Base-by-base conservation (phyloP, 805 yeast genomes). In the Tetrapisispora taiwanensis region DNA sequence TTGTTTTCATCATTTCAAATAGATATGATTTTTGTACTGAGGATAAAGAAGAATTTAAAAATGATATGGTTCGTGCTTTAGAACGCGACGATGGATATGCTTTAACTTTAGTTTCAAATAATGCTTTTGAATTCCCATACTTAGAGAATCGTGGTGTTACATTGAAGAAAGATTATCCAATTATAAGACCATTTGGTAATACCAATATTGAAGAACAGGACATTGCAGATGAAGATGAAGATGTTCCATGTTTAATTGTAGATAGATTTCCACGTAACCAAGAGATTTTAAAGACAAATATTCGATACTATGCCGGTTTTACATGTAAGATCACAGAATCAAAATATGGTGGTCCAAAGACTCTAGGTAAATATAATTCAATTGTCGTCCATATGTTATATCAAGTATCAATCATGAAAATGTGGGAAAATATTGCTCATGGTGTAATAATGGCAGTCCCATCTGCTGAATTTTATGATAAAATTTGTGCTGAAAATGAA, bases 371-470 rank as follows among this genome's bases (percentile, higher is more conserved):
- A 32, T 47, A 47, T 30, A 27, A 33, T 12, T 47, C 50, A 1
- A 26, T 47, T 10, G 40, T 47, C 2, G 40, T 47, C 2, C 50
- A 47, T 30, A 22, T 47, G 31, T 48, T 48, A 7, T 47, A 47
- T 20, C 49, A 47, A 37, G 49, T 47, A 17, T 47, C 49, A 2
- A 42, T 42, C 15, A 47, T 47, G 50, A 47, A 47, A 20, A 47
- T 47, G 50, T 47, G 50, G 50, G 50, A 47, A 20, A 45, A 45
- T 20, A 24, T 45, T 17, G 43, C 44, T 1, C 24, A 42, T 14
- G 50, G 50, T 30, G 43, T 42, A 3, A 19, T 39, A 18, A 39
- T 42, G 42, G 40, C 40, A 5, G 33, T 47, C 26, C 50, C 50
- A 8, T 39, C 50, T 3, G 46, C 50, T 12, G 30, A 31, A 14